These are phyloP conservation scores for Cryptococcus sp. DNA, from an alignment of 1,284 basidiomycete species.

Conservation along the genomic window DNA sequence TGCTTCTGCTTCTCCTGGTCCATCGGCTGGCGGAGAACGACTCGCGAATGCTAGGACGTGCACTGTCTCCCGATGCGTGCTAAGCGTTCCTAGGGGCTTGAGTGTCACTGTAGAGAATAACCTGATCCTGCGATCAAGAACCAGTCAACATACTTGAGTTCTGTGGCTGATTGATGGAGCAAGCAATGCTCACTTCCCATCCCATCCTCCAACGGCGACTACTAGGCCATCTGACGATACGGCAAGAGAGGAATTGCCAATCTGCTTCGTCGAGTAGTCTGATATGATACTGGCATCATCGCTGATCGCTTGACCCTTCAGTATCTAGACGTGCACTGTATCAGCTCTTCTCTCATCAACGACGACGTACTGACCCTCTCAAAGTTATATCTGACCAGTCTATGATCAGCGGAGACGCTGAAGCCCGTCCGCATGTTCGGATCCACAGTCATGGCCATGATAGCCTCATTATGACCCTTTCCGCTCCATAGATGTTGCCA, in stretches of 20 bases:
- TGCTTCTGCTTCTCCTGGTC: neutral
- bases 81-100: slow-evolving; percentile 74
- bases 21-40: neutral
- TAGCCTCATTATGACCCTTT: slow-evolving; percentile 76
- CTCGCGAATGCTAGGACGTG: slow-evolving; percentile 70
- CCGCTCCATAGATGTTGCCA: slow-evolving; percentile 72
- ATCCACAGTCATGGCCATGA: slow-evolving; percentile 80
- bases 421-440: slow-evolving; percentile 64
- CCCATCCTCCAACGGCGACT: slow-evolving; percentile 84
- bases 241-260: slow-evolving; percentile 71
- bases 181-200: slow-evolving; percentile 66
- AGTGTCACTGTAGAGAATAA: slow-evolving; percentile 73
- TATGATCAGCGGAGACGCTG: slow-evolving; percentile 80
- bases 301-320: neutral
- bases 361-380: slow-evolving; percentile 12
- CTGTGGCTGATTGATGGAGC: neutral
- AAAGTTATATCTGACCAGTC: slow-evolving; percentile 65
- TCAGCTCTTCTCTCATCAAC: neutral
- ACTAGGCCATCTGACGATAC: slow-evolving; percentile 74
- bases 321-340: slow-evolving; percentile 2
- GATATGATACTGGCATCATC: slow-evolving; percentile 15
- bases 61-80: slow-evolving; percentile 73
- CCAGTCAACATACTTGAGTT: neutral
- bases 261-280: slow-evolving; percentile 63
- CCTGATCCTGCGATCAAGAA: slow-evolving; percentile 61